Percentiles rank a stretch among this genome's conserved stretches.
Conservation (phyloP, 2,329 filamentous ascomycete genomes). For the Penicillium hordei region DNA sequence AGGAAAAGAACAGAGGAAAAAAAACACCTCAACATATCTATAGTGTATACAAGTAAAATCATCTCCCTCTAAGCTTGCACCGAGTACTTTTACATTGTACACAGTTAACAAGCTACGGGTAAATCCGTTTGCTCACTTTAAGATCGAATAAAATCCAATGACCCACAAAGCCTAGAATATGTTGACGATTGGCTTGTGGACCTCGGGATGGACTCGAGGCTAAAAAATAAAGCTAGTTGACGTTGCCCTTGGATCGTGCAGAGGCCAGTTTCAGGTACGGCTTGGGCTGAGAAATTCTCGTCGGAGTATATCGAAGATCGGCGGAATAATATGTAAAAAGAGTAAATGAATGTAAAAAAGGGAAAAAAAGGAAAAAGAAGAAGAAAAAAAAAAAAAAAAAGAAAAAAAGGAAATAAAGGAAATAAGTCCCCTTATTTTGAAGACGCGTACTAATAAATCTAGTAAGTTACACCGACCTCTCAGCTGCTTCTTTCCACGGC, state of each 20-base stretch:
- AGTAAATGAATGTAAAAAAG: neutral
- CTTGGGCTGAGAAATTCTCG: slow-evolving; percentile 16
- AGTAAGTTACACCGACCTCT: slow-evolving; percentile 18
- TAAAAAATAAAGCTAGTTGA: slow-evolving; percentile 10
- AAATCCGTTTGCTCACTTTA: slow-evolving; percentile 6
- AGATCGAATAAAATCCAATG: slow-evolving; percentile 10
- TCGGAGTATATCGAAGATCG: slow-evolving; percentile 27
- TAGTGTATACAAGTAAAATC: neutral
- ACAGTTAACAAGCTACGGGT: neutral
- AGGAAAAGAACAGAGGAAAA: neutral
- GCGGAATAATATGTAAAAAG: slow-evolving; percentile 4
- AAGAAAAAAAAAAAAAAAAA: neutral
- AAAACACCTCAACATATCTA: neutral
- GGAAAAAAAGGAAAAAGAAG: neutral
- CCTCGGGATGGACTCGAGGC: slow-evolving; percentile 12
- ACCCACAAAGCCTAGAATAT: slow-evolving; percentile 11
- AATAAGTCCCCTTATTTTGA: neutral
- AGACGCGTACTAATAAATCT: slow-evolving; percentile 6
- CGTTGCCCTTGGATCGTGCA: slow-evolving; percentile 22
- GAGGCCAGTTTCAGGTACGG: slow-evolving; percentile 25
- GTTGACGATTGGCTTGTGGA: slow-evolving; percentile 11
- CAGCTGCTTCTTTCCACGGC: slow-evolving; percentile 22
- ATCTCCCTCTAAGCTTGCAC: neutral
- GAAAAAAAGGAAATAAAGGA: neutral
- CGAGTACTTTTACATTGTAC: neutral